These are phyloP conservation scores for Carnegiea gigantea DNA, from an alignment of 179 eudicot genomes.

Conservation along the genomic window DNA sequence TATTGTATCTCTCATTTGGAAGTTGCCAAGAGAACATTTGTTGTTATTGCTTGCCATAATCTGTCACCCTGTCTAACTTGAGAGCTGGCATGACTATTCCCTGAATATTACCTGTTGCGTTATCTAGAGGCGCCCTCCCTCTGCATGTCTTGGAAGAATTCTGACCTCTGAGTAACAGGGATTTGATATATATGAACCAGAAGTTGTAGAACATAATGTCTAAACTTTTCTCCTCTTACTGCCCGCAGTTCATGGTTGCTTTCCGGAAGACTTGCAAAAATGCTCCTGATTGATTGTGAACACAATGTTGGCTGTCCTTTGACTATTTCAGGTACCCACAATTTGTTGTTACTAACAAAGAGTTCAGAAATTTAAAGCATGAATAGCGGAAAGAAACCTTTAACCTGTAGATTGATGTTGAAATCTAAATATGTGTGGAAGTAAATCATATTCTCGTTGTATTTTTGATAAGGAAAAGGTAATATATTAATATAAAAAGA, in stretches of 20 bases:
- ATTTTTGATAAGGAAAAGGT: neutral
- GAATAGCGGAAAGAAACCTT: neutral
- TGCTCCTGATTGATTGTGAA: conserved; percentile 89
- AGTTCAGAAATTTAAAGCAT: neutral
- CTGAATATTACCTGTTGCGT: neutral
- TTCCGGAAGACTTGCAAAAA: conserved; percentile 84
- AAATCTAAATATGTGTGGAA: neutral
- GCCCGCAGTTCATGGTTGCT: conserved; percentile 77
- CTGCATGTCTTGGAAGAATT: neutral
- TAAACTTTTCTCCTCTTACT: conserved; percentile 16
- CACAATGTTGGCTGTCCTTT: conserved; percentile 63
- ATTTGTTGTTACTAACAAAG: neutral
- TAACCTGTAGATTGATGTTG: neutral
- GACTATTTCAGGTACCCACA: conserved; percentile 73
- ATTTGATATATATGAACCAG: neutral
- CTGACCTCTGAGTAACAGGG: neutral
- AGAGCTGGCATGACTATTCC: neutral
- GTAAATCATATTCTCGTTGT: neutral
- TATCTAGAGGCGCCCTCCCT: neutral
- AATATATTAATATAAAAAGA: too few species aligned
- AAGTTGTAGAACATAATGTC: neutral
- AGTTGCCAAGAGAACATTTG: neutral
- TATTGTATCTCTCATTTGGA: neutral
- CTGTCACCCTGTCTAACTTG: neutral
- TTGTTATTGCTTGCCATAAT: neutral